phyloP scores from a whole-genome alignment of 192 early-diverging fungal species.

The Coemansia sp. region DNA sequence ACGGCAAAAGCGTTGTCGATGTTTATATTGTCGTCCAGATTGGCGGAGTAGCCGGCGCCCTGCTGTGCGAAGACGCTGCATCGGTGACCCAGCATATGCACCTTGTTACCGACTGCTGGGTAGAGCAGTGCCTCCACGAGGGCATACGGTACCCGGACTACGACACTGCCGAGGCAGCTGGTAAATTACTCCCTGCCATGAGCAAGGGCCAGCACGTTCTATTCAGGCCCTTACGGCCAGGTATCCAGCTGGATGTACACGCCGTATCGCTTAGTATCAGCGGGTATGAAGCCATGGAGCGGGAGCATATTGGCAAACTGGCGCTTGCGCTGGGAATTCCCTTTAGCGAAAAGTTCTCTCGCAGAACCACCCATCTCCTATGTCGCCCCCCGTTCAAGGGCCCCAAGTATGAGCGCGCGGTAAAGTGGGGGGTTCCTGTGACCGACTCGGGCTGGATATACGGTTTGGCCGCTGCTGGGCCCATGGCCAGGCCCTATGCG shows the following conservation, averaged over 20 bases:
- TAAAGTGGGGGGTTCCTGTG: constrained; percentile 63
- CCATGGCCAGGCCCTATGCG: too few relatives aligned
- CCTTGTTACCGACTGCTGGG: constrained; percentile 57
- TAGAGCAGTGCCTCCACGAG: constrained; percentile 53
- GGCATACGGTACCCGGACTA: constrained; percentile 28
- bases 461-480: constrained; percentile 7
- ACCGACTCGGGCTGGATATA: constrained; percentile 57
- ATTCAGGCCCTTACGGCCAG: constrained; percentile 27
- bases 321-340: constrained; percentile 35
- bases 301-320: constrained; percentile 52
- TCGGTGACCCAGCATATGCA: constrained; percentile 2
- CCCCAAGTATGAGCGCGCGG: constrained; percentile 67
- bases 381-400: constrained; percentile 57
- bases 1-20: not conserved
- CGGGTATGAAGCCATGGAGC: constrained; percentile 54
- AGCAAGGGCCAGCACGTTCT: constrained; percentile 31
- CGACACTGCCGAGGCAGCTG: constrained; percentile 2
- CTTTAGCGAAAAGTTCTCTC: constrained; percentile 53
- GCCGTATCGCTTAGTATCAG: constrained; percentile 47
- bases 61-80: constrained; percentile 6
- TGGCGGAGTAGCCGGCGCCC: constrained; percentile 5
- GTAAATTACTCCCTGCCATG: constrained; percentile 3
- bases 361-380: constrained; percentile 63
- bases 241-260: not conserved
- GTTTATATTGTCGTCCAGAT: constrained; percentile 30